Evolutionary conservation across 352 stramenopile genomes (phyloP).

Genomic region (Pythium phragmitis): DNA sequence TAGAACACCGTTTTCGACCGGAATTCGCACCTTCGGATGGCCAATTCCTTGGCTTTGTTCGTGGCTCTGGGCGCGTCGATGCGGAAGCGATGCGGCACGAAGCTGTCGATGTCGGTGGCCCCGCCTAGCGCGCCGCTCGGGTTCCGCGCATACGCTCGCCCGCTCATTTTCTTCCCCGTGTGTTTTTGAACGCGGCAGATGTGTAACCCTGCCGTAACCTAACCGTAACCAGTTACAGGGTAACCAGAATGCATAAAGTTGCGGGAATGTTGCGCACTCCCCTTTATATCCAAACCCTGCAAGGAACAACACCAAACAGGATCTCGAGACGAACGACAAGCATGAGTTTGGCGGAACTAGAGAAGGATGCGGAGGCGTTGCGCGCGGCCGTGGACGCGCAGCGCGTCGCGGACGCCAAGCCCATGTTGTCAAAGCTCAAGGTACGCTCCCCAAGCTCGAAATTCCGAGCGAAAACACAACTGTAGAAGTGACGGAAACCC

Average conservation of each 20-base stretch:
- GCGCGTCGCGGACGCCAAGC: slow-evolving; percentile 42
- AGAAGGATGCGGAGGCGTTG: slow-evolving; percentile 66
- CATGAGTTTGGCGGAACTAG: slow-evolving; percentile 45
- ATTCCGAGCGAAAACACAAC: slow-evolving; percentile 8
- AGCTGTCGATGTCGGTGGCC: slow-evolving; percentile 53
- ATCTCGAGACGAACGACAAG: not conserved
- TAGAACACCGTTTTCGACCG: slow-evolving; percentile 5
- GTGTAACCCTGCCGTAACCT: not conserved
- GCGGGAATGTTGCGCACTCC: slow-evolving; percentile 6
- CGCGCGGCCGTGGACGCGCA: slow-evolving; percentile 55
- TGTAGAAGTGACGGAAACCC: not conserved
- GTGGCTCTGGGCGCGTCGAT: slow-evolving; percentile 27
- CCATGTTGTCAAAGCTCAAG: slow-evolving; percentile 61
- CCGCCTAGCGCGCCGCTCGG: slow-evolving; percentile 43
- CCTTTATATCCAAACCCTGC: slow-evolving; percentile 1
- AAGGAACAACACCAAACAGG: slow-evolving; percentile 1
- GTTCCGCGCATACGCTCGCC: slow-evolving; percentile 64
- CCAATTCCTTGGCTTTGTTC: slow-evolving; percentile 39
- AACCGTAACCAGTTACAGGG: too few relatives aligned
- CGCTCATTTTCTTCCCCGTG: slow-evolving; percentile 48
- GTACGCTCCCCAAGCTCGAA: slow-evolving; percentile 25
- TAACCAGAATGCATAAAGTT: not conserved
- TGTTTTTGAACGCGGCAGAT: not conserved
- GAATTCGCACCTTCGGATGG: slow-evolving; percentile 43
- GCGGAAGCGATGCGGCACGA: slow-evolving; percentile 61